phyloP scores from a whole-genome alignment of 2,329 filamentous ascomycete species.

The Nigrospora oryzae region DNA sequence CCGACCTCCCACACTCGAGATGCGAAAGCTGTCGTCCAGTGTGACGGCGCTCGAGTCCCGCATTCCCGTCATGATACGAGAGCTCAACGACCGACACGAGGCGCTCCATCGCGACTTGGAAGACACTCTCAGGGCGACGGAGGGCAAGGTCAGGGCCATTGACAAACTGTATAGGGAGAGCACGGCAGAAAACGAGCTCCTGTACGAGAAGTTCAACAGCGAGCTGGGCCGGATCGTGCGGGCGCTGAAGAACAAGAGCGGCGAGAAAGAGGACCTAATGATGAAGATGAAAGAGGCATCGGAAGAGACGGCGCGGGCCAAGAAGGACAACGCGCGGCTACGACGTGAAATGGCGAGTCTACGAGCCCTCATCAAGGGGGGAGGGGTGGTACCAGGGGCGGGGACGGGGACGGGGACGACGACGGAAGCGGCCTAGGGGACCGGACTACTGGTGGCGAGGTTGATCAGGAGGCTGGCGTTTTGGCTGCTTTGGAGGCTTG shows the following conservation, averaged over 20 bases:
- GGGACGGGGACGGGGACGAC: background rate
- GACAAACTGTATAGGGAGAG: constrained; percentile 81
- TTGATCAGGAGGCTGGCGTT: constrained; percentile 1
- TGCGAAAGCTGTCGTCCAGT: constrained; percentile 44
- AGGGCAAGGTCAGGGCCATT: constrained; percentile 71
- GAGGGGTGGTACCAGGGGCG: background rate
- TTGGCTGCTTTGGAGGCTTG: constrained; percentile 1
- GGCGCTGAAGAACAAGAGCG: constrained; percentile 62
- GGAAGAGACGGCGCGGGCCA: constrained; percentile 68
- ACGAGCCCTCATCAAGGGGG: constrained; percentile 40
- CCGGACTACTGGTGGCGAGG: background rate
- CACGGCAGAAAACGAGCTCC: constrained; percentile 82
- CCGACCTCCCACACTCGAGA: constrained; percentile 28
- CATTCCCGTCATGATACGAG: constrained; percentile 50
- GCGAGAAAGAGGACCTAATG: constrained; percentile 72
- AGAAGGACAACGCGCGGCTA: constrained; percentile 78
- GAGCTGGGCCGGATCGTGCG: constrained; percentile 78
- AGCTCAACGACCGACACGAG: constrained; percentile 52
- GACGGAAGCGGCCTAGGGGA: constrained; percentile 1
- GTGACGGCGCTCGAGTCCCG: constrained; percentile 60
- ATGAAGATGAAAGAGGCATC: constrained; percentile 61
- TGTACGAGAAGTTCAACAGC: constrained; percentile 89
- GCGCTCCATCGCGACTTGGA: constrained; percentile 64
- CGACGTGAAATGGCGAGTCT: constrained; percentile 75
- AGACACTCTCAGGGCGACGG: constrained; percentile 61